Evolutionary conservation across 1,139 yeast genomes (phyloP).

Genomic region (Lodderomyces oxycetoniae): DNA sequence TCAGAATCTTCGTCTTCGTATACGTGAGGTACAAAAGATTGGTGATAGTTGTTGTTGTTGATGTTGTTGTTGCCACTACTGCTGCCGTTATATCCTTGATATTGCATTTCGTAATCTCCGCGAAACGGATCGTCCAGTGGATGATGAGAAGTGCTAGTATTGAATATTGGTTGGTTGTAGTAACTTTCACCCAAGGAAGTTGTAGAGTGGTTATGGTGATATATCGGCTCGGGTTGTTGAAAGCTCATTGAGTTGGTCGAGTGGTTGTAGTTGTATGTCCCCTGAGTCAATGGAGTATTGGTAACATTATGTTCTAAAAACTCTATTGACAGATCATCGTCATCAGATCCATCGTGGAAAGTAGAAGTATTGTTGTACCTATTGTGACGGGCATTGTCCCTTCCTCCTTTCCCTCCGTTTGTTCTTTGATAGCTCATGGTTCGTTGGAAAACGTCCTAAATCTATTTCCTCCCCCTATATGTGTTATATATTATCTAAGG

Average conservation of each 20-base stretch:
- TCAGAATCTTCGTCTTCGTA: slow-evolving; percentile 43
- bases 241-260: slow-evolving; percentile 26
- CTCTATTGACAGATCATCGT: slow-evolving; percentile 10
- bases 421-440: slow-evolving; percentile 12
- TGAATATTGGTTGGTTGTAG: slow-evolving; percentile 24
- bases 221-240: slow-evolving; percentile 31
- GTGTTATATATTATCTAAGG: too few relatives aligned
- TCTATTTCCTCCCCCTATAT: too few relatives aligned
- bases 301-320: slow-evolving; percentile 9
- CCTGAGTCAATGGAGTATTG: slow-evolving; percentile 16
- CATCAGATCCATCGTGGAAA: slow-evolving; percentile 7
- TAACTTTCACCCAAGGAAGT: slow-evolving; percentile 14
- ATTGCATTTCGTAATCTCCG: slow-evolving; percentile 27
- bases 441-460: too few relatives aligned
- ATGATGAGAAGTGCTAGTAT: slow-evolving; percentile 16
- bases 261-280: slow-evolving; percentile 19
- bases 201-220: slow-evolving; percentile 14
- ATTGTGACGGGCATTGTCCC: slow-evolving; percentile 4
- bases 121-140: slow-evolving; percentile 16
- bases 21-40: slow-evolving; percentile 46
- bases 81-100: slow-evolving; percentile 18
- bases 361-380: slow-evolving; percentile 1
- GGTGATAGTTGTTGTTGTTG: slow-evolving; percentile 20
- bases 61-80: slow-evolving; percentile 15
- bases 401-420: too few relatives aligned